Evolutionary conservation across 768 basidiomycete species (phyloP), one percentile per base, ranked within the genome.

Genomic region (Leccinellum rugosiceps): DNA sequence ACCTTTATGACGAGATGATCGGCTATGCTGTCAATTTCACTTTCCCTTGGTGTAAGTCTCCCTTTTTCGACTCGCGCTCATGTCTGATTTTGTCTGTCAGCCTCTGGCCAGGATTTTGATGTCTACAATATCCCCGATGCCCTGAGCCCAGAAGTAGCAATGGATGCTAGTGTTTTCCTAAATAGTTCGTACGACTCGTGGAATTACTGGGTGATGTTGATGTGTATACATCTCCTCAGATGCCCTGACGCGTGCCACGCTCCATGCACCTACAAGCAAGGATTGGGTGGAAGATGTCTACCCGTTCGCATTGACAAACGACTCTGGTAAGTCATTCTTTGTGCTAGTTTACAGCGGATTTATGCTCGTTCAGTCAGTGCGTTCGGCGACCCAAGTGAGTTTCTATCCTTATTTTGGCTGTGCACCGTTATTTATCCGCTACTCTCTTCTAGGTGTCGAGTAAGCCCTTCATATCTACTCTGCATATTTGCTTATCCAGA

Each of bases 11-110:
- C 49, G 83, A 85, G 72, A 80, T 85, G 70, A 61, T 87, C 28
- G 87, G 88, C 64, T 89, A 89, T 65, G 85, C 87, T 7, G 49
- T 83, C 57, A 90, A 89, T 65, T 88, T 79, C 67, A 87, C 87
- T 0, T 83, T 77, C 65, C 88, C 88, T 1, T 81, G 80, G 80
- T 65, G 75, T 82, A 68, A 26, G 78, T 58, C 30, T 49, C 28
- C 19, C n/a, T n/a, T 6, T 31, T 23, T 15, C 14, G 17, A 10
- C 3, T 26, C 15, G 8, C 3, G 19, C 32, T 50, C 17, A 47
- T 30, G 8, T 6, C 3, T 6, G 5, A 15, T 26, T 25, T 19
- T 13, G 9, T 32, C 17, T 19, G 17, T 31, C 8, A 62, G 59
- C 60, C 5, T 58, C 62, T 10, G 72, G 68, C 8, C 64, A 70